Evolutionary conservation across 805 yeast species (phyloP), one percentile per base, ranked within the genome.

Genomic region (Candida saitoana): DNA sequence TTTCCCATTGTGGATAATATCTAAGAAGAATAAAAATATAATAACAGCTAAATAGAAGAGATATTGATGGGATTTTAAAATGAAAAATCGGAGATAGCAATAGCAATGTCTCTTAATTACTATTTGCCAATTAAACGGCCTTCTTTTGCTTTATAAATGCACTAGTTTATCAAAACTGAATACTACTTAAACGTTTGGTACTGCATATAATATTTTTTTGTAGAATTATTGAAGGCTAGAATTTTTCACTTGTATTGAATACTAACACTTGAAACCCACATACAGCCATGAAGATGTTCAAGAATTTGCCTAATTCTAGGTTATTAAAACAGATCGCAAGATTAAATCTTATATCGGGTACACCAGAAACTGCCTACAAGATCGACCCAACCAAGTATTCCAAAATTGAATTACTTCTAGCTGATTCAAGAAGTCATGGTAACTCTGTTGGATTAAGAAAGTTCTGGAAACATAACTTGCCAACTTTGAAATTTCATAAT

Each of bases 401-500:
- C 30, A 66, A 67, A 42, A 54, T 84, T 29, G 82, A 81, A 50
- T 54, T 84, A 40, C 56, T 76, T 18, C 72, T 84, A 56, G 54
- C 63, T 42, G 54, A 55, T 34, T 79, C 79, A 49, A 65, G 58
- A 39, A 62, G 61, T 36, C 56, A 55, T 41, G 58, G 57, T 32
- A 84, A 86, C 1, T 80, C 82, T 51, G 70, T 74, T 65, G 90
- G 90, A 2, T 76, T 85, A 42, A 78, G 82, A 52, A 75, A 76
- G 49, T 87, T 89, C 63, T 86, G 95, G 93, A 78, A 77, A 51
- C 65, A 71, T 39, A 76, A 79, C 62, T 67, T 89, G 43, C 95
- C 93, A 18, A 79, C 89, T 5, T 71, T 89, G 48, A 82, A 79
- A 58, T 89, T 85, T 61, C 90, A 87, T 66, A 89, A 89, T 60